Evolutionary conservation across 257 asterid genomes (phyloP), one percentile per base, ranked within the genome.

Genomic region (Forsythia suspensa): DNA sequence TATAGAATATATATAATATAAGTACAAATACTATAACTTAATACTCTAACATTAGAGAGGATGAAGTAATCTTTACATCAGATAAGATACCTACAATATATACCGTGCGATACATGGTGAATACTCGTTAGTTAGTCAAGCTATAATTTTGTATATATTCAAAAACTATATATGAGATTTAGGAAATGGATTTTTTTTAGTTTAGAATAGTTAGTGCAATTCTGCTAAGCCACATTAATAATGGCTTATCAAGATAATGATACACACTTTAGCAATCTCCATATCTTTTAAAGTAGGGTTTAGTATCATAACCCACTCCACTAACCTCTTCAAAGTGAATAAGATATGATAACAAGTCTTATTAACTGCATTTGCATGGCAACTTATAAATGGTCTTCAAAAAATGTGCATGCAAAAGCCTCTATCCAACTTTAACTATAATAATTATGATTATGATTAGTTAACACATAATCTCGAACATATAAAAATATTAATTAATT

Each of bases 401-500:
- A 82, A 72, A 70, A 75, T 71, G 36, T 82, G 83, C 83, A 82
- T 79, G 83, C 72, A 82, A 82, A 82, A 66, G 39, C 52, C 34
- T 77, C 67, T 74, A 21, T 75, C 80, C 39, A 21, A 24, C 70
- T 63, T 63, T 63, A 24, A 11, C 18, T 29, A 8, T 59, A 59
- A 63, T 29, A 63, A 63, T 63, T 63, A 63, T 24, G 39, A 24
- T 63, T 8, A 63, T 24, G 13, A 63, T 24, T 63, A 63, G 67
- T 59, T 59, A 59, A 59, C 67, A 59, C 36, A 18, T 20, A 59
- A 59, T 59, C 67, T 20, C 34, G 34, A 20, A 59, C 67, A 59
- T 59, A 20, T 20, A 59, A 59, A 29, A 59, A n/a, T 59, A 20
- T 59, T 59, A 20, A 3, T 59, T 59, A 20, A 20, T 59, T 57